Evolutionary conservation across 2,329 filamentous ascomycete species (phyloP), one percentile per base, ranked within the genome.

Genomic region (Madurella fahalii): DNA sequence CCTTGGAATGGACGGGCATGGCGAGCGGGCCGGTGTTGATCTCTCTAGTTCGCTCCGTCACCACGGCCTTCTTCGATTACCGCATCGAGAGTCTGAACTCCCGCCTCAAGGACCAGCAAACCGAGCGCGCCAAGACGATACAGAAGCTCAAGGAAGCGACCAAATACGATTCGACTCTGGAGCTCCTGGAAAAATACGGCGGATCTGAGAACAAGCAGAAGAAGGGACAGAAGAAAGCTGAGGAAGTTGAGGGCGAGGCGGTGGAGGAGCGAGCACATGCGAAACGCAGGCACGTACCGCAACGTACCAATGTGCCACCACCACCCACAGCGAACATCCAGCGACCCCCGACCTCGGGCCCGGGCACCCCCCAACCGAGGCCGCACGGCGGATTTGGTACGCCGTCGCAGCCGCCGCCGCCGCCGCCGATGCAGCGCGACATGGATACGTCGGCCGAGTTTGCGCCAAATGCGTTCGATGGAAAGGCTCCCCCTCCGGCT

Each of bases 81-180:
- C 89, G 90, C 58, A 86, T 94, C 64, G 81, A 86, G 18, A 83
- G 78, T 15, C 79, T 89, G 11, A 82, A 87, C 61, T 71, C 77
- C 40, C 81, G 86, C 40, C 78, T 97, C 31, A 87, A 93, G 63
- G 82, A 82, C 17, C 80, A 92, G 37, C 84, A 92, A 65, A 82
- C 84, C 51, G 89, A 96, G 70, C 85, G 93, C 51, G 84, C 89
- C 56, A 84, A 84, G 64, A 96, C 92, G 2, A 97, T 99, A 61
- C 87, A 95, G 69, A 92, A 92, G 72, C 83, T 99, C 59, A 99
- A 99, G 73, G 85, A 87, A 55, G 92, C 92, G 25, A 99, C 94
- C 34, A 96, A 89, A 70, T 99, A 96, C 74, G 90, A 97, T 71
- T 94, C 92, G 32, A 99, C 94, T 1, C 84, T 95, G 66, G 85